Base-by-base conservation (phyloP, 2,329 filamentous ascomycete genomes). In the Zasmidium cellare region DNA sequence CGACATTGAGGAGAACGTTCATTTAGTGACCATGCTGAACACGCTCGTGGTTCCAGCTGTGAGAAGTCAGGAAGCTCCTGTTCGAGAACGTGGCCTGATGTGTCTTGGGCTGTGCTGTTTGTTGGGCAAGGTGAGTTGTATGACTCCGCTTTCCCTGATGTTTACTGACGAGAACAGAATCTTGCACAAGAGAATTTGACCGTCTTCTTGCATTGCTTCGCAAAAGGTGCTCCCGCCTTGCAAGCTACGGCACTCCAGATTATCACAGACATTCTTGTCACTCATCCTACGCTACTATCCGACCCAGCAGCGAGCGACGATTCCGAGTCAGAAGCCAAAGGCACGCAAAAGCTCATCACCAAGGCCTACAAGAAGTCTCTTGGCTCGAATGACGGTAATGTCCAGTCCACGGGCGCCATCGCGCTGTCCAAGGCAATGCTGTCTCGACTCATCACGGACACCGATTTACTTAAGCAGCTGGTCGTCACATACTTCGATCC, bases 1-100 rank as follows among this genome's bases (percentile, higher is more conserved):
- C 60, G 90, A 90, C 69, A 80, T 97, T 38, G 92, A 97, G 75
- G 85, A 92, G 65, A 96, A 96, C 72, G 87, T 89, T 57, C 89
- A 96, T 70, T 78, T 97, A n/a, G 91, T 96, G 3, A 90, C 90
- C n/a, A 97, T 97, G 89, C 82, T 99, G 51, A 97, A 99, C 79
- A 97, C 94, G 65, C 83, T 99, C 9, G 91, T 99, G 46, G 92
- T 99, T 1, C 94, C 94, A 6, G 94, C 94, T 24, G 93, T 99
- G 16, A 87, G 93, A 64, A 94, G 90, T 69, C 91, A 96, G 67
- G 92, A 97, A 71, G 90, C 91, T 3, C 91, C 92, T 1, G 92
- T 99, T 46, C 86, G 94, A 61, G 94, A 99, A 76, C 85, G 91
- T 56, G 94, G 94, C 18, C 80, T 99, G 12, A 82, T 96, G 19